These are phyloP conservation scores for Mychonastes homosphaera DNA, from an alignment of 139 green algal genomes.

Conservation along the genomic window DNA sequence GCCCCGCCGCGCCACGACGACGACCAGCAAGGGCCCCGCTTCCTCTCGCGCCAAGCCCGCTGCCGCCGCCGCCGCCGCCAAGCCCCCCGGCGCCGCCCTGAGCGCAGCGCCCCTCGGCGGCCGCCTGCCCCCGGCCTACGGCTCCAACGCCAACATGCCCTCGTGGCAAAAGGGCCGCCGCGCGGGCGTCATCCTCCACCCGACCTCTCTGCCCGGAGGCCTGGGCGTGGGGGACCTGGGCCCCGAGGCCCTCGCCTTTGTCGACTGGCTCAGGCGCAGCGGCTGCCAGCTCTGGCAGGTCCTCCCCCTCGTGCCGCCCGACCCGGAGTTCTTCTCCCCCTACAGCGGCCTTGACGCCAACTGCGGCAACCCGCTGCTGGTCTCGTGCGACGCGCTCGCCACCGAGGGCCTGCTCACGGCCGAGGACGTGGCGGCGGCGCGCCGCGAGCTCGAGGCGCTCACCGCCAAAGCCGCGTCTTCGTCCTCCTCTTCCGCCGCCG, in stretches of 20 bases:
- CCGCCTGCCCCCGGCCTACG: slow-evolving; percentile 7
- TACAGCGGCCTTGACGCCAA: slow-evolving; percentile 88
- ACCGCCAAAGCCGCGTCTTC: background rate
- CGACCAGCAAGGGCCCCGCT: too few species aligned
- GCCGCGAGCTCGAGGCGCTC: slow-evolving; percentile 20
- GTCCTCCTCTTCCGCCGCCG: slow-evolving; percentile 11
- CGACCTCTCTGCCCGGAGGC: slow-evolving; percentile 78
- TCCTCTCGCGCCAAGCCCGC: too few species aligned
- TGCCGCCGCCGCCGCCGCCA: background rate
- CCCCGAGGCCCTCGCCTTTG: slow-evolving; percentile 56
- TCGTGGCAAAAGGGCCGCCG: slow-evolving; percentile 35
- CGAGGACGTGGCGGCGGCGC: slow-evolving; percentile 36
- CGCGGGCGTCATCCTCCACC: slow-evolving; percentile 85
- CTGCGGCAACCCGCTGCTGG: slow-evolving; percentile 85
- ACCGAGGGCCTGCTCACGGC: slow-evolving; percentile 66
- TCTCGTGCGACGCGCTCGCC: slow-evolving; percentile 76
- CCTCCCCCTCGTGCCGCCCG: slow-evolving; percentile 88
- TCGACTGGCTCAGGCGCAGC: slow-evolving; percentile 76
- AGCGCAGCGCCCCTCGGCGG: background rate
- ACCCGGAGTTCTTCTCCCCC: slow-evolving; percentile 82
- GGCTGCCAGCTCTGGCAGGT: slow-evolving; percentile 71
- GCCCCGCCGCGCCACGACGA: background rate
- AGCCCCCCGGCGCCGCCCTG: background rate
- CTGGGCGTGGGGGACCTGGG: slow-evolving; percentile 86
- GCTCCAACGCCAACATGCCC: slow-evolving; percentile 32